Base-by-base conservation (phyloP, 768 basidiomycete genomes). In the Leucocoprinus sp. region DNA sequence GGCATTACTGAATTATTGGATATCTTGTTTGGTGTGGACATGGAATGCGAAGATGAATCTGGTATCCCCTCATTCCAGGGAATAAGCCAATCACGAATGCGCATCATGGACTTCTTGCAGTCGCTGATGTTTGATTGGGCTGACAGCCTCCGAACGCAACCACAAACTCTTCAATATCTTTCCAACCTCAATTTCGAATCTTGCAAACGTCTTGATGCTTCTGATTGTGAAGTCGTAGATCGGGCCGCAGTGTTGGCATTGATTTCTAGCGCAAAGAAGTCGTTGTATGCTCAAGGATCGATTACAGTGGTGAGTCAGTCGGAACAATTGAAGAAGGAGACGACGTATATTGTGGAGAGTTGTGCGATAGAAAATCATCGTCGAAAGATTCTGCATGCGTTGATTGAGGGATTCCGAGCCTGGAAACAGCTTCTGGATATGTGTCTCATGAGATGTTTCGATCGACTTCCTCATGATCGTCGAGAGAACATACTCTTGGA, bases 401-500 rank as follows among this genome's bases (percentile, higher is more conserved):
- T 82, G 18, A 74, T 76, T 3, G 68, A 68, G 6, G 81, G 83
- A 29, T 85, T 89, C 57, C 81, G 85, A 48, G 74, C 93, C 0
- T 97, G 93, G 93, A 79, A 84, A 47, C 72, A 82, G 29, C 59
- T 93, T 28, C 70, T 98, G 42, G 89, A 95, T 64, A 80, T 91
- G 59, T 78, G 83, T 1, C 72, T 98, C 14, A 81, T 80, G 23
- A 91, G 91, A 57, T 89, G 90, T 46, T 95, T 95, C 64, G 73
- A 80, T 48, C 80, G 84, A 26, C 70, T 96, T 9, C 84, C 88
- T 0, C 78, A 82, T 50, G 86, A 91, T 48, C 80, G 78, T 19
- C 76, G 90, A 19, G 93, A 97, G 62, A 82, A 80, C 50, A 84
- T 95, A 70, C 70, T 96, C 4, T 90, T 95, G 54, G 95, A 96